phyloP scores from a whole-genome alignment of 1,284 basidiomycete genomes.

The Fistulinella cinereoalba region DNA sequence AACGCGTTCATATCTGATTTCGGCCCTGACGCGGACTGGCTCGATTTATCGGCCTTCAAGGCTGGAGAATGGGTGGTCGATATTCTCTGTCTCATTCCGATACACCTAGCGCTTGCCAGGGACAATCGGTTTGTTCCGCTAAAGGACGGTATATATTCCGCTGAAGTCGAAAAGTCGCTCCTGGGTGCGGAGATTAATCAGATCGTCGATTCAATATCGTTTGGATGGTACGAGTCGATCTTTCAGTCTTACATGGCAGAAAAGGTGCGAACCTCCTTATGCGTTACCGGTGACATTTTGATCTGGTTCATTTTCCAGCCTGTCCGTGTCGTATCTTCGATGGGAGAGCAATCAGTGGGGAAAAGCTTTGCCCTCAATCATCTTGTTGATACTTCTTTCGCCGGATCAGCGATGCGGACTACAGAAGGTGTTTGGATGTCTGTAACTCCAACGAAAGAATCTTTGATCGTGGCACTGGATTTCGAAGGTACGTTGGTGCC shows the following conservation, averaged over 20 bases:
- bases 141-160: slow-evolving; percentile 54
- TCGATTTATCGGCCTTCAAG: slow-evolving; percentile 38
- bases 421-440: slow-evolving; percentile 70
- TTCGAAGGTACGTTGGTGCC: slow-evolving; percentile 49
- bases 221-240: slow-evolving; percentile 67
- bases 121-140: slow-evolving; percentile 60
- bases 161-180: slow-evolving; percentile 48
- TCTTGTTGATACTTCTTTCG: slow-evolving; percentile 61
- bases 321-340: slow-evolving; percentile 62
- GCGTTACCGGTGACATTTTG: not conserved
- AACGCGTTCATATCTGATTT: slow-evolving; percentile 24
- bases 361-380: slow-evolving; percentile 64
- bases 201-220: slow-evolving; percentile 53
- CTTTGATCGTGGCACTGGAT: slow-evolving; percentile 57
- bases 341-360: slow-evolving; percentile 68
- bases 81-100: slow-evolving; percentile 60
- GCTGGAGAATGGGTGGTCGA: slow-evolving; percentile 63
- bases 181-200: slow-evolving; percentile 57
- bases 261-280: slow-evolving; percentile 41
- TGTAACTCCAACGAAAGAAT: slow-evolving; percentile 55
- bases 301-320: slow-evolving; percentile 36
- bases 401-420: slow-evolving; percentile 64
- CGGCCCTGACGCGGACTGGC: not conserved
- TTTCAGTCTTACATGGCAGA: slow-evolving; percentile 60
- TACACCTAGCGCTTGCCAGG: slow-evolving; percentile 56